Evolutionary conservation across 148 eudicot species (phyloP), one percentile per base, ranked within the genome.

Genomic region (Selenicereus undatus): DNA sequence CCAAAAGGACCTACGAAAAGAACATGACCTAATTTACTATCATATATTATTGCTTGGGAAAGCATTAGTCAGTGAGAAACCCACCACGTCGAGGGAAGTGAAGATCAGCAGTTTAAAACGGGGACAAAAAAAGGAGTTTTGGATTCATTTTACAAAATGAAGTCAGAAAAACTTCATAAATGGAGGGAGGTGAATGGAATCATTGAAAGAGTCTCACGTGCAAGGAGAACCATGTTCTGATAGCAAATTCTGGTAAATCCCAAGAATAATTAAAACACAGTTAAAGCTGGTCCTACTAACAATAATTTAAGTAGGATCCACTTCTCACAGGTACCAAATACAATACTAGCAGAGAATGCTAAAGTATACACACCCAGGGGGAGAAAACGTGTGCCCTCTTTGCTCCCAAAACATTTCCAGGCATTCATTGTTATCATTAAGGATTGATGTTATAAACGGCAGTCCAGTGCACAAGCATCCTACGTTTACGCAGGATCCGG

Each of bases 131-230:
- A 79, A 74, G 24, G 50, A 58, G 74, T 74, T 75, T 39, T 70
- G 75, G 68, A 66, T 56, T 73, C 56, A 58, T 18, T 56, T 22
- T 64, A 22, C 11, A 69, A 78, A 26, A 42, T 30, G 20, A 48
- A 54, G 60, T 20, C 39, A 64, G 60, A 54, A 6, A 58, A 68
- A 50, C 45, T 4, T 68, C 30, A 51, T 35, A n/a, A 13, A 76
- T 68, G 79, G 80, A 75, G 82, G 80, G 80, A 83, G 76, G 82
- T 69, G 76, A 79, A 83, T 83, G 82, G 74, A 76, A 80, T 39
- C 80, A 71, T 76, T 69, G 75, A 83, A 83, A 76, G 86, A 80
- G 83, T 62, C 83, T 83, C 86, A 84, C 83, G 86, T 81, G 86
- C 81, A 62, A 51, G 27, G 71, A 65, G 76, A 77, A 81, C 83